Evolutionary conservation across 2,329 filamentous ascomycete species (phyloP).

Genomic region (Fusarium cyanostomum): DNA sequence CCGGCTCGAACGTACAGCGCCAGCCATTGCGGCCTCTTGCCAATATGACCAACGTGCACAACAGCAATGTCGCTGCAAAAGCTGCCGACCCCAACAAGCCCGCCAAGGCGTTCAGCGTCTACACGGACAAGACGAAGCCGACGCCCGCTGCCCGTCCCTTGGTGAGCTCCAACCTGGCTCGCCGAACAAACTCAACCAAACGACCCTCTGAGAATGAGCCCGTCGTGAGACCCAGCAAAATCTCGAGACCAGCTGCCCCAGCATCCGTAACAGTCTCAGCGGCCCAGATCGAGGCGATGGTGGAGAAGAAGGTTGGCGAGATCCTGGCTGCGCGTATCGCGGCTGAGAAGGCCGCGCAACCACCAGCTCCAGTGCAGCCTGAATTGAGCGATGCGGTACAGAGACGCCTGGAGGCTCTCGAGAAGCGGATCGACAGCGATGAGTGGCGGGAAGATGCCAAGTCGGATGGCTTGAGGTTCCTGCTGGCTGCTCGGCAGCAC

Average conservation of each 20-base stretch:
- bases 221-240: constrained; percentile 58
- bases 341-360: constrained; percentile 52
- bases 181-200: constrained; percentile 51
- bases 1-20: constrained; percentile 59
- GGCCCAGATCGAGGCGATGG: constrained; percentile 86
- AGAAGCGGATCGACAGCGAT: constrained; percentile 80
- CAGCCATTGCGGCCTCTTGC: constrained; percentile 83
- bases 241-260: constrained; percentile 44
- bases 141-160: constrained; percentile 46
- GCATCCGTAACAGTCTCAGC: constrained; percentile 65
- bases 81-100: constrained; percentile 71
- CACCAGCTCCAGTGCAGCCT: constrained; percentile 48
- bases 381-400: constrained; percentile 82
- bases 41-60: constrained; percentile 78
- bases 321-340: constrained; percentile 79
- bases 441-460: constrained; percentile 73
- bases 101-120: constrained; percentile 86
- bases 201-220: constrained; percentile 54
- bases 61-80: constrained; percentile 60
- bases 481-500: constrained; percentile 92
- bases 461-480: constrained; percentile 82
- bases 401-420: constrained; percentile 81
- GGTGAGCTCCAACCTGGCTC: constrained; percentile 48
- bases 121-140: constrained; percentile 74
- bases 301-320: constrained; percentile 90